These are phyloP conservation scores for Tetrahymena elliotti DNA, from an alignment of 73 alveolate species.

Conservation along the genomic window DNA sequence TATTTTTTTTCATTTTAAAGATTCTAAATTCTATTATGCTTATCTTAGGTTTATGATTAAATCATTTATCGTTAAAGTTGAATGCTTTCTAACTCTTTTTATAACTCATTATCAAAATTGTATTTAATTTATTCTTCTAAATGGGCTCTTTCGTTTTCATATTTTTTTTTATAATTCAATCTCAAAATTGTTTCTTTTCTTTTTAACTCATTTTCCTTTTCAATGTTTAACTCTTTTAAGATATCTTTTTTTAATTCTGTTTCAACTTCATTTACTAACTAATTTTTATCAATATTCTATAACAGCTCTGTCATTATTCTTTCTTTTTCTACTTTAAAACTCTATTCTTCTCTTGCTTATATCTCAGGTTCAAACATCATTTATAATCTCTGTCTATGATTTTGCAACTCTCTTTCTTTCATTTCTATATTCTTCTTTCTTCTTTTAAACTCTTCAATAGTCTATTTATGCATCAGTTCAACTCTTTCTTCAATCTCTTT, in stretches of 20 bases:
- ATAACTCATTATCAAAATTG: neutral
- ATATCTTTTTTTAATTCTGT: neutral
- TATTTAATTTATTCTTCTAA: neutral
- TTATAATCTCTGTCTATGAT: neutral
- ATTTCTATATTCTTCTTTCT: neutral
- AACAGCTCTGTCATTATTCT: neutral
- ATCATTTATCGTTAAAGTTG: neutral
- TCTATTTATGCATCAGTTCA: neutral
- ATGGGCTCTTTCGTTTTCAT: neutral
- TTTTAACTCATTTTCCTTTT: neutral
- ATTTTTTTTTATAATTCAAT: neutral
- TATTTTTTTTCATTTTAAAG: neutral
- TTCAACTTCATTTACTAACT: neutral
- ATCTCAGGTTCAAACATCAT: neutral
- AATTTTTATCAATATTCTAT: neutral
- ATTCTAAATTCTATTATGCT: neutral
- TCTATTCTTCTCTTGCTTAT: neutral
- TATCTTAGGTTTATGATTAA: neutral
- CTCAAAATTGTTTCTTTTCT: neutral
- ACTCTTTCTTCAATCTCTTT: neutral
- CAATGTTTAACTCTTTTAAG: neutral
- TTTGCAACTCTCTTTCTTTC: neutral
- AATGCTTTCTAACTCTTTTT: neutral
- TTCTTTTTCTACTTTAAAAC: neutral
- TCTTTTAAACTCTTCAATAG: neutral